phyloP scores from a whole-genome alignment of 495 filamentous ascomycete species.

The Penicillium dipodomyicola region DNA sequence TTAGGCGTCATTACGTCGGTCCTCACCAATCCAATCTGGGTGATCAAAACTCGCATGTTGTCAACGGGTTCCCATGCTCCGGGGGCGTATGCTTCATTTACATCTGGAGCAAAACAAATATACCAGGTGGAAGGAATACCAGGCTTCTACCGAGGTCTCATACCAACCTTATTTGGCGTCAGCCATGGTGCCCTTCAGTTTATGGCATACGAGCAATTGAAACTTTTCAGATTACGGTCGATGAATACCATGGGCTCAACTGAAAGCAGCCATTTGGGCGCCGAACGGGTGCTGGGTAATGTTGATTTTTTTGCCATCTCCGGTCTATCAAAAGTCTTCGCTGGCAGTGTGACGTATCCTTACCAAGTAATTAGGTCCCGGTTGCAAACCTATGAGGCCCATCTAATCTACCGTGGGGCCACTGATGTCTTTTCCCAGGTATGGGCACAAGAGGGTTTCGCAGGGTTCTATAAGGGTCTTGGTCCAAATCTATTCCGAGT shows the following conservation, averaged over 20 bases:
- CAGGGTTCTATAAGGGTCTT: conserved; percentile 90
- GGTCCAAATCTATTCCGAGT: conserved; percentile 85
- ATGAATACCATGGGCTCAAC: background rate
- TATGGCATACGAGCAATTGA: conserved; percentile 87
- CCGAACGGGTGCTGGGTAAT: conserved; percentile 56
- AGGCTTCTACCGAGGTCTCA: conserved; percentile 81
- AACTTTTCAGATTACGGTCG: conserved; percentile 51
- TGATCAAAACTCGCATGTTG: conserved; percentile 97
- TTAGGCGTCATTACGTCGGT: conserved; percentile 67
- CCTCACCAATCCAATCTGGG: conserved; percentile 95
- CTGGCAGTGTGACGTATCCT: conserved; percentile 84
- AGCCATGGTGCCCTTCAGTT: conserved; percentile 95
- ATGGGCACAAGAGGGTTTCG: conserved; percentile 72
- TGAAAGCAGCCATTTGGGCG: conserved; percentile 5
- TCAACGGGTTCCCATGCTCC: conserved; percentile 68
- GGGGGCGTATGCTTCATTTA: conserved; percentile 79
- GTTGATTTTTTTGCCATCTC: conserved; percentile 75
- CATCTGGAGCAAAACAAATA: conserved; percentile 63
- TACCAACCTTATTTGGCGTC: conserved; percentile 85
- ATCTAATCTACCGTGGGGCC: conserved; percentile 60
- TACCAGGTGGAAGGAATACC: conserved; percentile 63
- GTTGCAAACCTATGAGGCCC: conserved; percentile 82
- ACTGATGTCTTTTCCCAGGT: conserved; percentile 69
- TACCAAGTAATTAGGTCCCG: conserved; percentile 87
- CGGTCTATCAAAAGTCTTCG: conserved; percentile 80